A percentile compares a stretch with the other conserved stretches of the same genome.
Conservation (phyloP, 768 basidiomycete species). For the Lentinus brumalis region DNA sequence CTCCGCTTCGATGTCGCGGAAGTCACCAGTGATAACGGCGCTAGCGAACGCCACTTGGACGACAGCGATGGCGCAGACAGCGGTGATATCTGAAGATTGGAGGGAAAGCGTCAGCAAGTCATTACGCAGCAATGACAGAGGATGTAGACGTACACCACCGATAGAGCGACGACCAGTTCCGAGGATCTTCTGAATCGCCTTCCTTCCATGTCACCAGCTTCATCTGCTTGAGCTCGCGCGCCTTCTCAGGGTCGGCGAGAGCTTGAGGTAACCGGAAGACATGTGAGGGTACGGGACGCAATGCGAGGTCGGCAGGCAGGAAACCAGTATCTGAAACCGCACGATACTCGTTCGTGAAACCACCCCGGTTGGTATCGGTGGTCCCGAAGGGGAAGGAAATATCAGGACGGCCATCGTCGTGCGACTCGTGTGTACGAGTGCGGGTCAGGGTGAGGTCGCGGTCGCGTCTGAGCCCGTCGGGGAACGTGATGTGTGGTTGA, state of each 20-base stretch:
- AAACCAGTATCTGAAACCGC: conserved; percentile 31
- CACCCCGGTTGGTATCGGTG: conserved; percentile 29
- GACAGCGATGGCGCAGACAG: conserved; percentile 33
- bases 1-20: conserved; percentile 33
- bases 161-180: conserved; percentile 36
- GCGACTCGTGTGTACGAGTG: conserved; percentile 21
- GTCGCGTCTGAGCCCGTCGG: conserved; percentile 5
- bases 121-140: not conserved
- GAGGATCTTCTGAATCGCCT: conserved; percentile 43
- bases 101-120: not conserved
- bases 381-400: conserved; percentile 33
- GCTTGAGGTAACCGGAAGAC: conserved; percentile 23
- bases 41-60: conserved; percentile 40
- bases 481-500: conserved; percentile 15
- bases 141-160: conserved; percentile 33
- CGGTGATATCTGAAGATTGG: conserved; percentile 29
- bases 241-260: conserved; percentile 39
- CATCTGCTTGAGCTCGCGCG: conserved; percentile 31
- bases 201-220: conserved; percentile 40
- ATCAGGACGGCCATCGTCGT: conserved; percentile 27
- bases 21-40: conserved; percentile 41
- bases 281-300: conserved; percentile 32
- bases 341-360: conserved; percentile 39
- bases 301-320: conserved; percentile 30
- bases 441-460: conserved; percentile 15